Conservation (phyloP, 768 basidiomycete genomes). For the Paxillus involutus region DNA sequence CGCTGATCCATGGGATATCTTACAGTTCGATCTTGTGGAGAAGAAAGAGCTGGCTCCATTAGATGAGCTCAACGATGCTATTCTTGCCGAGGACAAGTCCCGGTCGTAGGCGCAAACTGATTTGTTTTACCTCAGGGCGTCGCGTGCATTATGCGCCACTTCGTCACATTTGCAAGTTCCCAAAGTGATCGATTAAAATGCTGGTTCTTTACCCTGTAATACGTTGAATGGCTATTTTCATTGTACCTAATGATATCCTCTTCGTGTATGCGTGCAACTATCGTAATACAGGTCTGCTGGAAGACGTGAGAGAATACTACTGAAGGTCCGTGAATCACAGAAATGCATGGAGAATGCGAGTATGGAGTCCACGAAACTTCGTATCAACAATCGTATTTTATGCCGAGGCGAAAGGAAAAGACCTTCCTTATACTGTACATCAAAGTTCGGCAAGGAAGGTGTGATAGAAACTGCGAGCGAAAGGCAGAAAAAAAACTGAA, state of each 20-base stretch:
- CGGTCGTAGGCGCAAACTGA: constrained; percentile 16
- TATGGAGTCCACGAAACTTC: background rate
- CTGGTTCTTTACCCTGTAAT: background rate
- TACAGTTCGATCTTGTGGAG: constrained; percentile 89
- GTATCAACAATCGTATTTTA: background rate
- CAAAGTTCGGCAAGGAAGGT: background rate
- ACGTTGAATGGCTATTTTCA: constrained; percentile 1
- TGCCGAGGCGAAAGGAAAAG: background rate
- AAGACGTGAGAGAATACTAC: background rate
- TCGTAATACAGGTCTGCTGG: constrained; percentile 11
- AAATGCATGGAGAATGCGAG: background rate
- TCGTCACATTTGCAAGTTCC: background rate
- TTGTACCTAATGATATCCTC: constrained; percentile 7
- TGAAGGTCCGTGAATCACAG: background rate
- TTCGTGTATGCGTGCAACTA: constrained; percentile 5
- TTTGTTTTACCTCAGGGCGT: background rate
- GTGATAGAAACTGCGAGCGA: background rate
- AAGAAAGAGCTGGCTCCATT: constrained; percentile 94
- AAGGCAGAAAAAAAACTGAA: background rate
- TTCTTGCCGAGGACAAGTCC: constrained; percentile 58
- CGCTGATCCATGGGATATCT: constrained; percentile 1
- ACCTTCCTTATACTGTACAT: constrained; percentile 4
- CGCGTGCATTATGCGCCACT: background rate
- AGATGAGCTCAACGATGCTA: constrained; percentile 93
- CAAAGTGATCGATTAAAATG: background rate